Conservation (phyloP, 768 basidiomycete species). For the Galerina sulciceps region DNA sequence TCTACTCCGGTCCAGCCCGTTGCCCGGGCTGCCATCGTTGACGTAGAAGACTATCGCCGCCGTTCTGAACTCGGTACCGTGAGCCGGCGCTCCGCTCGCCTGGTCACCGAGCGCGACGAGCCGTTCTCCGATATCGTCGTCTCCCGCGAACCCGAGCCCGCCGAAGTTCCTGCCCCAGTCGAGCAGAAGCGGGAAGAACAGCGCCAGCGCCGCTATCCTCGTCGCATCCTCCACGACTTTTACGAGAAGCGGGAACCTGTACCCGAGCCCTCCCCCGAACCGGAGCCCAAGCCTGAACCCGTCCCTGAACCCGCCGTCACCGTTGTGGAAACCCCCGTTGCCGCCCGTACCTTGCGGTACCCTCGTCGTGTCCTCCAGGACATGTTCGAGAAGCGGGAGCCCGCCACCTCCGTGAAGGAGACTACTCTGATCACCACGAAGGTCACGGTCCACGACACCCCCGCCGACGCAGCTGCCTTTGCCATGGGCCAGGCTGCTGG, state of each 20-base stretch:
- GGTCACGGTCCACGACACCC: constrained; percentile 24
- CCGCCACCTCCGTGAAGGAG: constrained; percentile 27
- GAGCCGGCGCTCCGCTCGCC: constrained; percentile 23
- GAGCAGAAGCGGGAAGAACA: constrained; percentile 20
- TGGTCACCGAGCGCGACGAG: constrained; percentile 8
- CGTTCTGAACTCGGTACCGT: constrained; percentile 19
- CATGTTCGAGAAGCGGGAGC: constrained; percentile 34
- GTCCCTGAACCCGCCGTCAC: neutral
- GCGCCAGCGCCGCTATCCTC: constrained; percentile 1
- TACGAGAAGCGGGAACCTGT: constrained; percentile 8
- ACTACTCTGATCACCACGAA: constrained; percentile 19
- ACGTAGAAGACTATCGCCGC: constrained; percentile 26
- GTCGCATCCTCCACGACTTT: neutral
- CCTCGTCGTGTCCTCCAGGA: constrained; percentile 32
- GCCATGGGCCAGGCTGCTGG: constrained; percentile 1
- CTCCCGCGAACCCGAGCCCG: constrained; percentile 24
- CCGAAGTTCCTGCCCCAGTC: constrained; percentile 23
- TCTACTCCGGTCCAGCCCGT: constrained; percentile 22
- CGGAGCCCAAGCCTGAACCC: constrained; percentile 5
- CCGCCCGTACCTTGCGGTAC: constrained; percentile 24
- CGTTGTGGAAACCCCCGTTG: neutral
- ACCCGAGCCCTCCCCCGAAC: neutral
- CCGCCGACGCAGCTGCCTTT: constrained; percentile 23
- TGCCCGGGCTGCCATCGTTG: constrained; percentile 30
- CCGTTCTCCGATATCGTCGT: constrained; percentile 19